Evolutionary conservation across 2,329 filamentous ascomycete genomes (phyloP).

Genomic region (Nakataea oryzae): DNA sequence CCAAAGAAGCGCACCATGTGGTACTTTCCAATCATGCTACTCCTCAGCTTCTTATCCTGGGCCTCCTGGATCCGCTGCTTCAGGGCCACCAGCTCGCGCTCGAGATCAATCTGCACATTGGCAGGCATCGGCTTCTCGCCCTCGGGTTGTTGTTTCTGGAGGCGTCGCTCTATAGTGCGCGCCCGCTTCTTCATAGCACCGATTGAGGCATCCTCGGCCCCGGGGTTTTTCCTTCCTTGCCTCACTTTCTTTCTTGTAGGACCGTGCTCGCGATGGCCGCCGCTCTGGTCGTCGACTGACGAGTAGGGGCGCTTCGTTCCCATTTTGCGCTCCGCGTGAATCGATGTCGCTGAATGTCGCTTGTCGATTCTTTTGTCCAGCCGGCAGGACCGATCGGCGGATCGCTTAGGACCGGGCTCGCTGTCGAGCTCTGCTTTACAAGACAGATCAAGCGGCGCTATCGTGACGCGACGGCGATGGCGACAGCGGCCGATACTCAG

Average conservation of each 20-base stretch:
- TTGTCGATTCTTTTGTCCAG: background rate
- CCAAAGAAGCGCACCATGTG: conserved; percentile 82
- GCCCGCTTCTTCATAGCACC: conserved; percentile 23
- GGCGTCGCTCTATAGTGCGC: conserved; percentile 56
- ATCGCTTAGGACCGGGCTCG: background rate
- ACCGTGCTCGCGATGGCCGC: background rate
- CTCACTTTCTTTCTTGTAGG: conserved; percentile 22
- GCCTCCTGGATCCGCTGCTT: conserved; percentile 52
- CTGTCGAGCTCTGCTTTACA: background rate
- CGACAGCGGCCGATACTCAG: too few species aligned
- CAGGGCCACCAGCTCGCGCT: conserved; percentile 60
- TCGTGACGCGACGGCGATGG: background rate
- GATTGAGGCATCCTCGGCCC: background rate
- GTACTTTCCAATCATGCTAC: conserved; percentile 66
- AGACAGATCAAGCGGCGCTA: background rate
- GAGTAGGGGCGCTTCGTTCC: conserved; percentile 1
- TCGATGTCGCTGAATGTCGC: background rate
- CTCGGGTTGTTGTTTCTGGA: conserved; percentile 35
- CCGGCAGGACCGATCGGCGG: background rate
- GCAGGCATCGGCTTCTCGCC: conserved; percentile 48
- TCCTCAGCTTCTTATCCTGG: conserved; percentile 49
- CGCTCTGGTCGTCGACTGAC: background rate
- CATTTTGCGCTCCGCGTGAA: background rate
- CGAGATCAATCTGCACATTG: conserved; percentile 55
- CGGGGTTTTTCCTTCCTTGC: conserved; percentile 11